Evolutionary conservation across 345 rosid species (phyloP), one percentile per base, ranked within the genome.

Genomic region (Clausena lansium): DNA sequence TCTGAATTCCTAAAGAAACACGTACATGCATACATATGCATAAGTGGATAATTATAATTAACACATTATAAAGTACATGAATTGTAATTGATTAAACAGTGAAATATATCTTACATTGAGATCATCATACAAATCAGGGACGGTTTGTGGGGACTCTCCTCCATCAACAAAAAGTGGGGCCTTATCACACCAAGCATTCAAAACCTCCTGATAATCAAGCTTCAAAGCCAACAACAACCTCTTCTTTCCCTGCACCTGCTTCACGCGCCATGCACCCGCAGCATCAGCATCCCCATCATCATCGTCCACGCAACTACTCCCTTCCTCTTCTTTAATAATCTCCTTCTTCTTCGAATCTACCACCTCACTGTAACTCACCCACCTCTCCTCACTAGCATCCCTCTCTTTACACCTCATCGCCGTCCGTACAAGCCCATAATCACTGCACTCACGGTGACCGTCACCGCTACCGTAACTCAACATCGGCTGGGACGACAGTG

Each of bases 121-220:
- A 72, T 78, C 77, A 74, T 64, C 89, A 86, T 91, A 83, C 86
- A 92, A 81, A 71, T 93, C 93, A 39, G 97, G 99, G 17, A 95
- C 97, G 20, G 86, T 90, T 68, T 91, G 94, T 55, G 94, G 88
- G 73, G 85, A 70, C 71, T 80, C 84, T 66, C 85, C 85, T 69
- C 85, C 87, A 52, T 81, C 83, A 50, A 93, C 78, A 73, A 76
- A 93, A 73, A 92, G 90, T 39, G 97, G 81, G 19, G 93, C 92
- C 85, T 91, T 91, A 74, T 90, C 93, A 52, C 92, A 90, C 97
- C 99, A 95, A 79, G 92, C 93, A 62, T 92, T 88, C 91, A 93
- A 63, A 75, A 95, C 84, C 84, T 88, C 88, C 71, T 91, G 82
- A 57, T 95, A 93, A 85, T 95, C 98, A 65, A 95, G 98, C 89